Base-by-base conservation (phyloP, 208 protist genomes). In the Lotmaria passim region DNA sequence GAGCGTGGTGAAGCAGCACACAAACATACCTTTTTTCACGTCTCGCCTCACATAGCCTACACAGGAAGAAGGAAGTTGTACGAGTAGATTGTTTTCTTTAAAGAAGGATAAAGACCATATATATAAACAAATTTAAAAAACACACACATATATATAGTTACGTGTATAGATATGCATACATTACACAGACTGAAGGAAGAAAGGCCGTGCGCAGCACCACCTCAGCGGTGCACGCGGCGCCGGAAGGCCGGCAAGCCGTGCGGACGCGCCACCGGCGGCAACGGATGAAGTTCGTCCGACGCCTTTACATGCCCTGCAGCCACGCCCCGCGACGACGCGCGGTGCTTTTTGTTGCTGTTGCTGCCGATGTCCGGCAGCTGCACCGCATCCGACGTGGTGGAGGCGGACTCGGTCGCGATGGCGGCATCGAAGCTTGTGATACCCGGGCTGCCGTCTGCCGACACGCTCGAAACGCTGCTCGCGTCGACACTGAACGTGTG, bases 211-310 rank as follows among this genome's bases (percentile, higher is more conserved):
- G 31, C 6, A 15, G 48, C 6, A 21, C 51, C 30, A 39, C 24
- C 19, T 69, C 30, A 64, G 28, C 19, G 58, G 24, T 30, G 30
- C 5, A 39, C 58, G 17, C 58, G 58, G 58, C 39, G 58, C 8
- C 28, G 58, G 26, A 64, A 64, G 8, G 12, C 6, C 3, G 58
- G 58, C 34, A 19, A 14, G 30, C 43, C 43, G 15, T 50, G 39
- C 19, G 58, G 58, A 12, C 39, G 58, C 17, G 43, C 26, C 24
- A 64, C 39, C 24, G 58, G 43, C 58, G 58, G 58, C 43, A 64
- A 30, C 43, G 58, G 58, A 21, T 36, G 26, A 26, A 64, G n/a
- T 14, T 50, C 39, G 39, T n/a, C 56, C 24, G 56, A 21, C 0
- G 39, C 26, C 24, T 39, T 10, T 6, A 4, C 10, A 6, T 50